phyloP scores from a whole-genome alignment of 2,329 filamentous ascomycete species.

The Anisogramma anomala region DNA sequence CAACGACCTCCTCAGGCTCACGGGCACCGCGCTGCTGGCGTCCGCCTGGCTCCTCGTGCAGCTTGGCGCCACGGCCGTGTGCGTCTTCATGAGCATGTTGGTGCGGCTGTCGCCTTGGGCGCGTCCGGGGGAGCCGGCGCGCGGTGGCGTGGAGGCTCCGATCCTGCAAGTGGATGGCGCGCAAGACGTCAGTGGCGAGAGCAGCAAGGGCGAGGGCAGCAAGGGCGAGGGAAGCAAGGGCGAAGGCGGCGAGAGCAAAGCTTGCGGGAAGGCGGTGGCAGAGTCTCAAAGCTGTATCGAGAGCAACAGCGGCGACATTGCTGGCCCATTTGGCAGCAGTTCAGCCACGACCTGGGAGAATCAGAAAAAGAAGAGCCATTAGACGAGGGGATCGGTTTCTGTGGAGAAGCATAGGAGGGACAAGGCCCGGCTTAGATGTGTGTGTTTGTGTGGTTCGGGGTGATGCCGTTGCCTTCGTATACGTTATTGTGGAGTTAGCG shows the following conservation, averaged over 20 bases:
- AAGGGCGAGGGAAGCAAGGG: no score
- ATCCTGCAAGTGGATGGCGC: constrained; percentile 4
- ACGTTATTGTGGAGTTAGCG: not conserved
- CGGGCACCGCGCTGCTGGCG: constrained; percentile 33
- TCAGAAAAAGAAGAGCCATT: constrained; percentile 1
- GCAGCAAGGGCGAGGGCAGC: no score
- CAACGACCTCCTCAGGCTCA: constrained; percentile 63
- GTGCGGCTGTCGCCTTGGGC: constrained; percentile 10
- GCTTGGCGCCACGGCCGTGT: constrained; percentile 51
- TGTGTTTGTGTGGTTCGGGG: not conserved
- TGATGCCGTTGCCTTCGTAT: constrained; percentile 1
- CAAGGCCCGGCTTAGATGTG: not conserved
- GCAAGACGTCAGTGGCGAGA: not conserved
- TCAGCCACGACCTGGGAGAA: constrained; percentile 1
- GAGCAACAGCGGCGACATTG: no score
- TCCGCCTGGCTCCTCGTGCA: constrained; percentile 47
- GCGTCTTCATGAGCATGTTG: constrained; percentile 32
- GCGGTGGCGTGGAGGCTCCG: constrained; percentile 4
- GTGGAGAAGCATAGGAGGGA: no score
- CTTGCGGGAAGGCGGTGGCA: not conserved
- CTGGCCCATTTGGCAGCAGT: constrained; percentile 5
- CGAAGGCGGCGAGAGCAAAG: not conserved
- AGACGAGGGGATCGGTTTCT: not conserved
- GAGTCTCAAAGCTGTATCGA: no score
- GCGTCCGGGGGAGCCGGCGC: constrained; percentile 5